Evolutionary conservation across 495 filamentous ascomycete species (phyloP).

Genomic region (Tuber magnatum): DNA sequence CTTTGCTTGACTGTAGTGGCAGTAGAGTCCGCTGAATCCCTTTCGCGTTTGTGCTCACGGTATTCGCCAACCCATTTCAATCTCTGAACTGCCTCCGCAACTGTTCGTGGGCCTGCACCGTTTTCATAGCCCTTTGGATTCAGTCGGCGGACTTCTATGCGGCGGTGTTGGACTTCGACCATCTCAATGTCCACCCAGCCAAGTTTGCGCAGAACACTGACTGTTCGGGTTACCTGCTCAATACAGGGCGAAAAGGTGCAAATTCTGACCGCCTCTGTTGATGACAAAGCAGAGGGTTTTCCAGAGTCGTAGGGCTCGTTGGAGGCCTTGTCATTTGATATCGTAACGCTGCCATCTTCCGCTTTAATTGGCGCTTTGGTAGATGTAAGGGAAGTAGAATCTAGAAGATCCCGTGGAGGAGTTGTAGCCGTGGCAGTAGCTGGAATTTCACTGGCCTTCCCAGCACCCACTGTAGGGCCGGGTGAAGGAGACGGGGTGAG

Average conservation of each 20-base stretch:
- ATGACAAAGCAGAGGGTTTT: slow-evolving; percentile 53
- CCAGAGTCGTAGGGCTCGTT: background rate
- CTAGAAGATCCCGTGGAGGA: slow-evolving; percentile 3
- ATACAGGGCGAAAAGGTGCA: slow-evolving; percentile 97
- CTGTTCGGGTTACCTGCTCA: slow-evolving; percentile 82
- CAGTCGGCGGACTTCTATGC: slow-evolving; percentile 74
- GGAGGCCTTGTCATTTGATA: background rate
- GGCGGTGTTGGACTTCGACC: slow-evolving; percentile 72
- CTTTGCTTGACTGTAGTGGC: slow-evolving; percentile 8
- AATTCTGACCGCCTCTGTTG: slow-evolving; percentile 58
- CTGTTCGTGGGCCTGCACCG: slow-evolving; percentile 53
- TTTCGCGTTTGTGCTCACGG: slow-evolving; percentile 26
- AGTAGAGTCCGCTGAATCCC: slow-evolving; percentile 20
- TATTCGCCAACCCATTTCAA: slow-evolving; percentile 62
- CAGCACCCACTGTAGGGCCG: background rate
- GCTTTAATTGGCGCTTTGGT: slow-evolving; percentile 8
- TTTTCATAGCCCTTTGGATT: slow-evolving; percentile 47
- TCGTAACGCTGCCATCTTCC: background rate
- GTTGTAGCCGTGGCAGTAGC: slow-evolving; percentile 9
- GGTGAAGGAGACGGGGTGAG: slow-evolving; percentile 18
- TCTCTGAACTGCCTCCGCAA: slow-evolving; percentile 68
- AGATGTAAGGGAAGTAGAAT: slow-evolving; percentile 8
- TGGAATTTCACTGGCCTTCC: background rate
- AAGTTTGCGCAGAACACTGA: slow-evolving; percentile 64
- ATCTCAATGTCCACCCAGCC: slow-evolving; percentile 90